These are phyloP conservation scores for Tausonia pullulans DNA, from an alignment of 1,284 basidiomycete genomes.

Conservation along the genomic window DNA sequence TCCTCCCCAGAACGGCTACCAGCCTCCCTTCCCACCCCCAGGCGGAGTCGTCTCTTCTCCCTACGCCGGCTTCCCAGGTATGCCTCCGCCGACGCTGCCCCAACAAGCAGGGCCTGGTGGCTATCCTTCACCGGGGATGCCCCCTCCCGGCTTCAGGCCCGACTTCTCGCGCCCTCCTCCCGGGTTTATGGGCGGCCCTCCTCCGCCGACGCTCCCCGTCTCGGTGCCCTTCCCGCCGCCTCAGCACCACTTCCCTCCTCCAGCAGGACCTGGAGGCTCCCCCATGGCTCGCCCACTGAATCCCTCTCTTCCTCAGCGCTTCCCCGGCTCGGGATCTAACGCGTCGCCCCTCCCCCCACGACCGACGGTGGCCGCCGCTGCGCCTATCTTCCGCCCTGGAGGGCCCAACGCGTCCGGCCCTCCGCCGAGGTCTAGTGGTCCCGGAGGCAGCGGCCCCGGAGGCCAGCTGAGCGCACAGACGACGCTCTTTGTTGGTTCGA, in stretches of 20 bases:
- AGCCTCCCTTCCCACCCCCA: not conserved
- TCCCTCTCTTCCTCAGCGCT: not conserved
- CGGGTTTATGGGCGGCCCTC: constrained; percentile 2
- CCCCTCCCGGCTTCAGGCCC: not conserved
- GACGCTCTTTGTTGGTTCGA: constrained; percentile 79
- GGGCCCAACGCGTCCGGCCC: not conserved
- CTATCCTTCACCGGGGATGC: constrained; percentile 3
- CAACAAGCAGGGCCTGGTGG: not conserved
- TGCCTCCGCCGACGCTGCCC: not conserved
- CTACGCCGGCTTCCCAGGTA: too few species aligned
- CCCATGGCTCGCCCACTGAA: too few species aligned
- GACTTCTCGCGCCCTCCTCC: constrained; percentile 16
- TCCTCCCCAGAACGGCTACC: not conserved
- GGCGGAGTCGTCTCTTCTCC: too few species aligned
- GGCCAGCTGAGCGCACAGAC: constrained; percentile 29
- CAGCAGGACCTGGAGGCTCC: not conserved
- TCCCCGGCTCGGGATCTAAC: not conserved
- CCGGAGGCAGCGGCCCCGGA: not conserved
- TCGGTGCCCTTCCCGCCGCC: not conserved
- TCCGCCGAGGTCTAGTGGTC: not conserved
- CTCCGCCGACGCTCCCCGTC: constrained; percentile 3
- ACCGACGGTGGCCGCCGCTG: not conserved
- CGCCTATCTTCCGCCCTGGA: not conserved
- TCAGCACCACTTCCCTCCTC: not conserved
- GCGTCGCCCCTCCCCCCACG: not conserved